phyloP scores from a whole-genome alignment of 192 early-diverging fungal species.

The Gamsiella multidivaricata region DNA sequence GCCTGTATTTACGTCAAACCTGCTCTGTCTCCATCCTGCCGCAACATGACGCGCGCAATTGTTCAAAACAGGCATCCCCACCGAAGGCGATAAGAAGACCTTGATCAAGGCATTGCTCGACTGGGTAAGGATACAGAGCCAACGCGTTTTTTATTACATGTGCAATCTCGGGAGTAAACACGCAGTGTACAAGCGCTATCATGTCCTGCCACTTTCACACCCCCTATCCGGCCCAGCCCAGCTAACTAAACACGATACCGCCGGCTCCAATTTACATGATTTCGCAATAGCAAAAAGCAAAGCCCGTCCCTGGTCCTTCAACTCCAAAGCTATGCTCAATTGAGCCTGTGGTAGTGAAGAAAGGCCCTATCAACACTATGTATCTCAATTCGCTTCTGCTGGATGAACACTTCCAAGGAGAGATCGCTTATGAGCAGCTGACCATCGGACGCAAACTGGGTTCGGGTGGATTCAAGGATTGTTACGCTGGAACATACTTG shows the following conservation, averaged over 20 bases:
- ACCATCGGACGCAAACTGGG: constrained; percentile 75
- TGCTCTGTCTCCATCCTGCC: too few relatives aligned
- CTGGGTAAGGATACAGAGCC: constrained; percentile 60
- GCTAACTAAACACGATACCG: background rate
- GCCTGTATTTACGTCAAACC: too few relatives aligned
- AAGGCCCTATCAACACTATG: constrained; percentile 56
- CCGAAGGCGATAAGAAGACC: constrained; percentile 71
- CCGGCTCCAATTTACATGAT: background rate
- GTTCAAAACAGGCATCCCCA: constrained; percentile 61
- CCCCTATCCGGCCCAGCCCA: too few relatives aligned
- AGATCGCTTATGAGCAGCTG: constrained; percentile 71
- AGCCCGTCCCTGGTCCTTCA: constrained; percentile 76
- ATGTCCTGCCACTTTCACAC: too few relatives aligned
- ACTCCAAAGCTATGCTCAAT: constrained; percentile 70
- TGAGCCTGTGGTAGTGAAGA: constrained; percentile 53
- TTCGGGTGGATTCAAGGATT: constrained; percentile 84
- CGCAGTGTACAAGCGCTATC: too few relatives aligned
- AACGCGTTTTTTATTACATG: background rate
- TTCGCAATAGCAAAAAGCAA: constrained; percentile 65
- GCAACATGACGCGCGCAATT: too few relatives aligned
- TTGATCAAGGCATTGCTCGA: constrained; percentile 72
- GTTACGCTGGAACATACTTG: constrained; percentile 73
- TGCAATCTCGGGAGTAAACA: too few relatives aligned
- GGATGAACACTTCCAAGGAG: constrained; percentile 62
- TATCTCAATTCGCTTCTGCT: constrained; percentile 61